These are phyloP conservation scores for Sordaria brevicollis DNA, from an alignment of 495 filamentous ascomycete species.

Conservation along the genomic window DNA sequence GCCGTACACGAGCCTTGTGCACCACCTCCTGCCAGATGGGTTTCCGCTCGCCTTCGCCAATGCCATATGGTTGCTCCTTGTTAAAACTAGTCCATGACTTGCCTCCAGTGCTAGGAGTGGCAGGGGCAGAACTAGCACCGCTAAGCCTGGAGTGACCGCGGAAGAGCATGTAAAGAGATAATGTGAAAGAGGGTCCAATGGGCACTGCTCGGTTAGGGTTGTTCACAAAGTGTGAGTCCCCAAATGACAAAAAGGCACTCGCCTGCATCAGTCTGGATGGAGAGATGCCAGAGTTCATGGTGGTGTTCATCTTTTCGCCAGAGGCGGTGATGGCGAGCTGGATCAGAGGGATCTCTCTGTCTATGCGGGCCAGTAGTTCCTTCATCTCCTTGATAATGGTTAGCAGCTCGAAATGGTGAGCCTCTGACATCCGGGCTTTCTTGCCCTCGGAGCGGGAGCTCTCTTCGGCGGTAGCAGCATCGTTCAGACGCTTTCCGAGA, in stretches of 20 bases:
- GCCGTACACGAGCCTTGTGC: slow-evolving; percentile 80
- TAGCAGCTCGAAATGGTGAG: slow-evolving; percentile 50
- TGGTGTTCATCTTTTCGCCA: slow-evolving; percentile 72
- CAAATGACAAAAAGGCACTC: slow-evolving; percentile 81
- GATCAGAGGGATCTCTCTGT: slow-evolving; percentile 88
- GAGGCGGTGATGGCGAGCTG: slow-evolving; percentile 94
- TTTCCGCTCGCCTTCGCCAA: slow-evolving; percentile 47
- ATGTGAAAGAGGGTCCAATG: slow-evolving; percentile 75
- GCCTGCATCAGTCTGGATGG: slow-evolving; percentile 88
- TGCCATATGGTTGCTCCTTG: slow-evolving; percentile 27
- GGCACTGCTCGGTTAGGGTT: slow-evolving; percentile 57
- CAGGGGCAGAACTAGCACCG: slow-evolving; percentile 11
- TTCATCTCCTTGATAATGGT: slow-evolving; percentile 67
- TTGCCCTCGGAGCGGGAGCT: slow-evolving; percentile 39
- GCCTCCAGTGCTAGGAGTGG: background rate
- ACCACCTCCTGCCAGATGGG: slow-evolving; percentile 97
- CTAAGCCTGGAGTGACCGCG: slow-evolving; percentile 49
- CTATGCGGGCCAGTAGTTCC: slow-evolving; percentile 65
- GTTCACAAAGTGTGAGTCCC: slow-evolving; percentile 73
- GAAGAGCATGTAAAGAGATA: slow-evolving; percentile 97
- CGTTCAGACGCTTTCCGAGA: slow-evolving; percentile 65
- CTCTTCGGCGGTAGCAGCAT: slow-evolving; percentile 60
- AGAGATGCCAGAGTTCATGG: slow-evolving; percentile 71
- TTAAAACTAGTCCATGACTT: background rate
- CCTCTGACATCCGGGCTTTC: slow-evolving; percentile 15